These are phyloP conservation scores for Cicer judaicum DNA, from an alignment of 306 rosid species.

Conservation along the genomic window DNA sequence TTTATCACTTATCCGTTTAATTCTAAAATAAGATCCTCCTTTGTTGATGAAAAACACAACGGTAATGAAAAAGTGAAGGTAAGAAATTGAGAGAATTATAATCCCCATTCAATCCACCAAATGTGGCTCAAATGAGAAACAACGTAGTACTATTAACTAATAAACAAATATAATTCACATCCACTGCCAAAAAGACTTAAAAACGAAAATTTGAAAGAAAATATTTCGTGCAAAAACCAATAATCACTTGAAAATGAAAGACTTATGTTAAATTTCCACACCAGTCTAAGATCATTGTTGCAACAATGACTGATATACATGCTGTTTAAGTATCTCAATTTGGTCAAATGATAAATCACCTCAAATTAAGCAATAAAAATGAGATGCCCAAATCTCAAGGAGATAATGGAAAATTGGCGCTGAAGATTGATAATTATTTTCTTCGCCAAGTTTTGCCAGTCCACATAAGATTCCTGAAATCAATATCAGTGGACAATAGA, in stretches of 20 bases:
- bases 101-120: too few species aligned
- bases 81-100: too few species aligned
- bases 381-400: slow-evolving; percentile 11
- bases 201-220: background rate
- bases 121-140: too few species aligned
- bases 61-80: too few species aligned
- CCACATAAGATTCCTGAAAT: slow-evolving; percentile 42
- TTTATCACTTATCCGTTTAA: too few species aligned
- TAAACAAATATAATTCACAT: background rate
- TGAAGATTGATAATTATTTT: slow-evolving; percentile 1
- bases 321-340: slow-evolving; percentile 34
- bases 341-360: slow-evolving; percentile 39
- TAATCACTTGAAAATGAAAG: background rate
- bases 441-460: slow-evolving; percentile 31
- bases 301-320: slow-evolving; percentile 46
- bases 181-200: background rate
- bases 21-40: too few species aligned
- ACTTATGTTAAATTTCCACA: slow-evolving; percentile 14
- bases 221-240: background rate
- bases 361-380: slow-evolving; percentile 39
- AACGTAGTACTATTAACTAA: too few species aligned
- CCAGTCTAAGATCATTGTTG: slow-evolving; percentile 23
- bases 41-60: too few species aligned
- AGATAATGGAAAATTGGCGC: slow-evolving; percentile 20
- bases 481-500: slow-evolving; percentile 33